phyloP scores from a whole-genome alignment of 1,139 yeast genomes.

The Geotrichum candidum region DNA sequence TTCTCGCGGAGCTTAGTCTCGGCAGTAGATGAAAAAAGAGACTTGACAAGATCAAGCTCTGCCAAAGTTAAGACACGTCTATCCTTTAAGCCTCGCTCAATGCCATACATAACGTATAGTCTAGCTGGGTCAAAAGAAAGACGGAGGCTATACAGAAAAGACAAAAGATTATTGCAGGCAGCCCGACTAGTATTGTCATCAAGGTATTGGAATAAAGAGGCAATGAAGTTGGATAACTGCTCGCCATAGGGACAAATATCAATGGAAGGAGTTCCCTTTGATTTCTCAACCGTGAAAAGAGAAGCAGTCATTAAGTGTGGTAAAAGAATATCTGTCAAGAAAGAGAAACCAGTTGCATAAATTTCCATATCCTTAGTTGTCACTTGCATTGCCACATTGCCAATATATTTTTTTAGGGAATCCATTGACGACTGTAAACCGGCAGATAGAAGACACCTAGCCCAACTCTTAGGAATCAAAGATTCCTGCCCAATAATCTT shows the following conservation, averaged over 20 bases:
- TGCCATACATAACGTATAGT: conserved; percentile 54
- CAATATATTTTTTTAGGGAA: conserved; percentile 62
- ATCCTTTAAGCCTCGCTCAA: conserved; percentile 46
- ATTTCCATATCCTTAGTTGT: conserved; percentile 43
- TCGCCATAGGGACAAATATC: conserved; percentile 55
- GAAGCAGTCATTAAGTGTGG: conserved; percentile 63
- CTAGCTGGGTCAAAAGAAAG: conserved; percentile 68
- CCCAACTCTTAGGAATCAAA: conserved; percentile 64
- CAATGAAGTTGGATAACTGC: conserved; percentile 44
- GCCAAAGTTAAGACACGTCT: conserved; percentile 33
- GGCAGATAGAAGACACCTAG: conserved; percentile 61
- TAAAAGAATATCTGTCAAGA: conserved; percentile 49
- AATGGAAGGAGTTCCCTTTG: conserved; percentile 25
- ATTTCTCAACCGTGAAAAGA: conserved; percentile 42
- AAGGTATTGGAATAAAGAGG: conserved; percentile 41
- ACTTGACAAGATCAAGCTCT: conserved; percentile 35
- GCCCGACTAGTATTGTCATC: conserved; percentile 32
- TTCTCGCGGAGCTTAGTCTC: conserved; percentile 57
- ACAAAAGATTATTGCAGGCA: conserved; percentile 38
- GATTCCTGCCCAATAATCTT: conserved; percentile 47
- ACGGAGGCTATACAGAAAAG: conserved; percentile 44
- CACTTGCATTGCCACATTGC: conserved; percentile 52
- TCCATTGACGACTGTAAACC: conserved; percentile 79
- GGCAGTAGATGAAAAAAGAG: conserved; percentile 48
- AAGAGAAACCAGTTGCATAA: conserved; percentile 36